Evolutionary conservation across 352 stramenopile species (phyloP), one percentile per base, ranked within the genome.

Genomic region (Pilasporangium apinafurcum): DNA sequence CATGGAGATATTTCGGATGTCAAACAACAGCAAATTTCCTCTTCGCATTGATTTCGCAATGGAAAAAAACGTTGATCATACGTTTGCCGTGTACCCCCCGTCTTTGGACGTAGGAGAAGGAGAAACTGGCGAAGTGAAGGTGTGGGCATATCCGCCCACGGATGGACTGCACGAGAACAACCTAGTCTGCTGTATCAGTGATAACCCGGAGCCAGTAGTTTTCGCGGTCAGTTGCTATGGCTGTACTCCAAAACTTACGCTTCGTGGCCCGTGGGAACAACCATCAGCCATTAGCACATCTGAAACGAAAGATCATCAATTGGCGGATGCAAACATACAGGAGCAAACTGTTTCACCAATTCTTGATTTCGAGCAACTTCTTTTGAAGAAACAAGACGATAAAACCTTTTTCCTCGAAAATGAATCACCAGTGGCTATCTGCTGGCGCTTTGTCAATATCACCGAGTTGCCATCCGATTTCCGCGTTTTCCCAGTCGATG

Each of bases 341-440:
- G n/a, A n/a, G n/a, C 20, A 18, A 2, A 9, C 3, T 18, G 25
- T 25, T 1, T 21, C 53, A 2, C 63, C 62, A 2, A 39, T 86
- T 0, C 53, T 98, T 16, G 83, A 98, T 48, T 98, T 98, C 32
- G 90, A 96, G 39, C 69, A 95, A 22, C 48, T 98, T 27, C 55
- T 98, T n/a, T 56, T 98, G 18, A 82, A 85, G 35, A 76, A 82
- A 0, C 62, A 82, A 32, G 86, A 98, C 27, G 84, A 91, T 34
- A 90, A 87, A 28, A 79, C 62, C 3, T 95, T 98, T 48, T 77
- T 71, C 22, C 46, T 98, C 1, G 75, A 79, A 34, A 98, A 98
- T 40, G 52, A 70, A 0, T 88, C 66, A 6, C 56, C 74, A 8
- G 64, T 98, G 21, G 56, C 73, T 4, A 68, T 97, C 16, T 40